Evolutionary conservation across 2,329 filamentous ascomycete species (phyloP).

Genomic region (Grosmannia clavigera): DNA sequence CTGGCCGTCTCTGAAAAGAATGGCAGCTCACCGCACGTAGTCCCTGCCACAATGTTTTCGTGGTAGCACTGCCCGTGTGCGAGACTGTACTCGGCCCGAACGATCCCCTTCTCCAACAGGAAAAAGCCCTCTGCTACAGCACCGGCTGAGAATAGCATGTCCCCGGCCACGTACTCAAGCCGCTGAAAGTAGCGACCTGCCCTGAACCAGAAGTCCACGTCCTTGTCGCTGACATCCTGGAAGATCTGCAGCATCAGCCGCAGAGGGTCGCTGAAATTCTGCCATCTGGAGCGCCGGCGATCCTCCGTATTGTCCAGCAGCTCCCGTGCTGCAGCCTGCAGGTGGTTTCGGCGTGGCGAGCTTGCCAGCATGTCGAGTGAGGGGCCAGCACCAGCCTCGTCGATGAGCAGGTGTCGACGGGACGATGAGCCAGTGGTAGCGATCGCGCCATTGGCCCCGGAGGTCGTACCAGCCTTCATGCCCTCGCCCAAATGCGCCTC

Average conservation of each 20-base stretch:
- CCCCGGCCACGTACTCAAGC: conserved; percentile 54
- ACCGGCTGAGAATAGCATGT: conserved; percentile 65
- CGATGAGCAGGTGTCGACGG: conserved; percentile 32
- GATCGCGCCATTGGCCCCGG: not conserved
- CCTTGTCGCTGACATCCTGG: conserved; percentile 69
- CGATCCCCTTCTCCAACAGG: conserved; percentile 75
- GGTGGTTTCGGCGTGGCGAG: conserved; percentile 68
- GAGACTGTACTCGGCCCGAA: conserved; percentile 80
- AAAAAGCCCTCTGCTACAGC: conserved; percentile 77
- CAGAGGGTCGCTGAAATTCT: conserved; percentile 78
- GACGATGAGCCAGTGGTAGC: not conserved
- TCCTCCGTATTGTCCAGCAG: conserved; percentile 58
- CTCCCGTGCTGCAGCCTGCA: conserved; percentile 65
- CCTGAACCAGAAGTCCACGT: conserved; percentile 92
- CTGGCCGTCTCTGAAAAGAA: conserved; percentile 88
- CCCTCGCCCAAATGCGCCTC: conserved; percentile 36
- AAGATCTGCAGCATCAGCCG: conserved; percentile 93
- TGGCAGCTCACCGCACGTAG: conserved; percentile 88
- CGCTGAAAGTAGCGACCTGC: conserved; percentile 63
- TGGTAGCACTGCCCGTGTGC: conserved; percentile 72
- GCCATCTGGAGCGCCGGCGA: conserved; percentile 56
- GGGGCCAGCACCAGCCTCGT: conserved; percentile 19
- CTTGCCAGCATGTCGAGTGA: conserved; percentile 42
- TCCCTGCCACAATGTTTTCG: conserved; percentile 86
- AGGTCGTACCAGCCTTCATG: not conserved